Base-by-base conservation (phyloP, 2,329 filamentous ascomycete species). In the Clarireedia sp. region DNA sequence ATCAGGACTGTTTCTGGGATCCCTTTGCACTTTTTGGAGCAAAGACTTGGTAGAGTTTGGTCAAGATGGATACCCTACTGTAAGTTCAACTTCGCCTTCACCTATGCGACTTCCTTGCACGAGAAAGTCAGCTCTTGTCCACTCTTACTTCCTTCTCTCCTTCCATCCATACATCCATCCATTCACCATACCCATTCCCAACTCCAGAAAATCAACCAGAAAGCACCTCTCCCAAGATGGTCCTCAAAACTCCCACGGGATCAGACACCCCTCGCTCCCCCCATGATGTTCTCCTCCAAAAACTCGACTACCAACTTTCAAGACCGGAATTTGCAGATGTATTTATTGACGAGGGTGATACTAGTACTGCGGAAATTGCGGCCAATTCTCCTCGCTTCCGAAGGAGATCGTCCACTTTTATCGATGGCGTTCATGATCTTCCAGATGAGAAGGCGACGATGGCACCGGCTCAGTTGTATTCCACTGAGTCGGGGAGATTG, bases 391-490 rank as follows among this genome's bases (percentile, higher is more conserved):
- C 90, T 57, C 85, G 88, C 63, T 95, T 95, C 70, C 86, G 91
- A 61, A 86, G 94, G 66, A 89, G 90, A 73, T 96, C 92, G 65
- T 96, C 90, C 63, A 96, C 91, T 38, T 96, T 95, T 70, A 91
- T 96, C 66, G 94, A 97, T 77, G 92, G 89, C 62, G 96, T 97
- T 66, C 92, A 97, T 73, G 92, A 97, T 76, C 79, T 95, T 53
- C 83, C 89, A 8, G 87, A 91, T 68, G 90, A 90, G 66, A 77
- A 64, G 47, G 78, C 80, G 17, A 63, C 62, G 57, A 82, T 95
- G 81, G 94, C 94, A 5, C 94, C 94, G 29, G 94, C 94, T 63
- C 94, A 99, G 74, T 80, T 99, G 46, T 99, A 99, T 75, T 96
- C 90, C 71, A 99, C 94, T 52, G 95, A 97, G 80, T 97, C 92